Percentiles rank a stretch among this genome's conserved stretches.
Conservation (phyloP, 2,329 filamentous ascomycete species). For the Pyricularia pennisetigena region DNA sequence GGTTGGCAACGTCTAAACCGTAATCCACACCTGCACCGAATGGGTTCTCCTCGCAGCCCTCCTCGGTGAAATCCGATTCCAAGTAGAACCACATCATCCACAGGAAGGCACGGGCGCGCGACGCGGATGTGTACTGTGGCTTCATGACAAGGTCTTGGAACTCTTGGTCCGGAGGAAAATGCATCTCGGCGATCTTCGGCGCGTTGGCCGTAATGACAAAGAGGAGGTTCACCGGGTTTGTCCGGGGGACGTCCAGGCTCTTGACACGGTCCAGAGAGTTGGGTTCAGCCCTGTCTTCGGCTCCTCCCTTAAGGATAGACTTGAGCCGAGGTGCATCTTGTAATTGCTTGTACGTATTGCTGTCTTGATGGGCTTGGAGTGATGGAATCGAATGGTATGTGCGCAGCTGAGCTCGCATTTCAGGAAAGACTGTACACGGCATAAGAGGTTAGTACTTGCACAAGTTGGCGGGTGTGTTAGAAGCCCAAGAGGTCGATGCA, state of each 20-base stretch:
- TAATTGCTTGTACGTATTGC: slow-evolving; percentile 93
- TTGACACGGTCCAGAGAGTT: slow-evolving; percentile 77
- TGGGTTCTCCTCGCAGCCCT: slow-evolving; percentile 81
- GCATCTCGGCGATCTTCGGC: slow-evolving; percentile 82
- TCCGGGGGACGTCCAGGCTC: slow-evolving; percentile 54
- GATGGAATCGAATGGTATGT: slow-evolving; percentile 98
- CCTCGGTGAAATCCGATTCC: slow-evolving; percentile 85
- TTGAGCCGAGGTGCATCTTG: slow-evolving; percentile 94
- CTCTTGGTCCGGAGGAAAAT: slow-evolving; percentile 77
- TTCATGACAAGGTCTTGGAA: slow-evolving; percentile 98
- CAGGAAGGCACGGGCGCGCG: slow-evolving; percentile 78
- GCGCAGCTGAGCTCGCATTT: slow-evolving; percentile 95
- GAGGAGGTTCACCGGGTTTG: slow-evolving; percentile 94
- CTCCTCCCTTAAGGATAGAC: slow-evolving; percentile 93
- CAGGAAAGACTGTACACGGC: slow-evolving; percentile 72
- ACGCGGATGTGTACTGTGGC: slow-evolving; percentile 68
- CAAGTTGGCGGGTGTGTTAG: background rate
- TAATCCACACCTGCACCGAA: slow-evolving; percentile 69
- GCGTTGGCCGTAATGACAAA: slow-evolving; percentile 89
- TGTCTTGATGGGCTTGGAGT: slow-evolving; percentile 87
- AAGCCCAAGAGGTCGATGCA: background rate
- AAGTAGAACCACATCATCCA: slow-evolving; percentile 99
- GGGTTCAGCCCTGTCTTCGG: slow-evolving; percentile 81
- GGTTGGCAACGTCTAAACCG: slow-evolving; percentile 52
- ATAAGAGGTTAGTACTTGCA: slow-evolving; percentile 8